phyloP scores from a whole-genome alignment of 768 basidiomycete species.

The Pisolithus marmoratus region DNA sequence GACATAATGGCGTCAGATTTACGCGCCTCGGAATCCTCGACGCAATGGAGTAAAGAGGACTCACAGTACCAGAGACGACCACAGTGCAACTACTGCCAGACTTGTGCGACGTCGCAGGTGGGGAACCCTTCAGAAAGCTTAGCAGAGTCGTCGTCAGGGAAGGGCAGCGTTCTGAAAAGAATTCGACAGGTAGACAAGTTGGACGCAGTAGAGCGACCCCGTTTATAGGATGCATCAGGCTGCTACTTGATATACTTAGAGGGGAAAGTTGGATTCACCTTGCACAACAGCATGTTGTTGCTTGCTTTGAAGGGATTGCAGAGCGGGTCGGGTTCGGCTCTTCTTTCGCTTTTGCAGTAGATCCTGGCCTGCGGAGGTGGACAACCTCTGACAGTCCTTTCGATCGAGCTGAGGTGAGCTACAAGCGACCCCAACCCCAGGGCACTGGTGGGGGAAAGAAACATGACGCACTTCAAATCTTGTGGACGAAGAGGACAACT shows the following conservation, averaged over 20 bases:
- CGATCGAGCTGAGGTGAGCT: neutral
- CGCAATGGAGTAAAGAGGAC: neutral
- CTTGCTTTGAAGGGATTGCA: too few relatives aligned
- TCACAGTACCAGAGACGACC: conserved; percentile 5
- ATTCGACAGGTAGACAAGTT: neutral
- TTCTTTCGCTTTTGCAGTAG: too few relatives aligned
- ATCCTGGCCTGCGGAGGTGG: too few relatives aligned
- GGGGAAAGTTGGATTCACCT: too few relatives aligned
- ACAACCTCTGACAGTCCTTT: neutral
- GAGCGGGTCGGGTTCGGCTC: too few relatives aligned
- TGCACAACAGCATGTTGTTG: too few relatives aligned
- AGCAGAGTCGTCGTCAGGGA: neutral
- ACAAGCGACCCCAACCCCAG: neutral
- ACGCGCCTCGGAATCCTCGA: neutral
- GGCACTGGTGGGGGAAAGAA: neutral
- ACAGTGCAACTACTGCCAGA: neutral
- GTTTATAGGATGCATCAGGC: neutral
- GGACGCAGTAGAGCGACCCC: neutral
- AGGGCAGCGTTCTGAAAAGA: neutral
- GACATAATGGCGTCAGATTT: neutral
- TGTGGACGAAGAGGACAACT: neutral
- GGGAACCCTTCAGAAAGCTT: neutral
- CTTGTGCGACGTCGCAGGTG: too few relatives aligned
- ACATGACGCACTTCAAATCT: neutral
- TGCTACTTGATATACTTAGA: neutral